phyloP scores from a whole-genome alignment of 2,329 filamentous ascomycete genomes.

The Fusarium sterilihyphosum region DNA sequence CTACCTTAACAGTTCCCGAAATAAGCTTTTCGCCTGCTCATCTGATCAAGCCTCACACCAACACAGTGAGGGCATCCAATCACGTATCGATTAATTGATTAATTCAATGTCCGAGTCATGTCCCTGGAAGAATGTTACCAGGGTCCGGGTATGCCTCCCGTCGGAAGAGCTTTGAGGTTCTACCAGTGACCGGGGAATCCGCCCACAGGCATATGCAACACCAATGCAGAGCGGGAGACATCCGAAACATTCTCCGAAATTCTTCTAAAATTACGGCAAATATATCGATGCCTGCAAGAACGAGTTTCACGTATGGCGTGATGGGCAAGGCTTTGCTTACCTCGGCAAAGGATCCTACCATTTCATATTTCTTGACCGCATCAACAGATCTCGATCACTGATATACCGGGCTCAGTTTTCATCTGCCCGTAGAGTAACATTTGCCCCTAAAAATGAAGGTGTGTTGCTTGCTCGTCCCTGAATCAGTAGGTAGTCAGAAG shows the following conservation, averaged over 20 bases:
- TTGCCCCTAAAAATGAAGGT: accelerated
- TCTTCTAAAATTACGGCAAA: not conserved
- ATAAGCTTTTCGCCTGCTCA: not conserved
- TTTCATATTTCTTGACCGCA: not conserved
- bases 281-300: not conserved
- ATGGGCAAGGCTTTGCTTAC: not conserved
- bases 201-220: not conserved
- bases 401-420: not conserved
- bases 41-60: not conserved
- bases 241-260: not conserved
- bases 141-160: not conserved
- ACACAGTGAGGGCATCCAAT: not conserved
- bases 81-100: not conserved
- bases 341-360: not conserved
- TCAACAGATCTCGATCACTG: not conserved
- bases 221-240: not conserved
- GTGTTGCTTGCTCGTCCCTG: not conserved
- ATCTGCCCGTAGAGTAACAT: not conserved
- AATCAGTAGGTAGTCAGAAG: not conserved
- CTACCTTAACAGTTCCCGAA: not conserved
- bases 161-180: too few species aligned
- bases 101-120: not conserved
- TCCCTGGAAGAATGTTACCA: not conserved
- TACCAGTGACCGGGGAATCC: not conserved
- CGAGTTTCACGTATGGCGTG: not conserved